phyloP scores from a whole-genome alignment of 768 basidiomycete genomes.

The Leucocoprinus birnbaumii region DNA sequence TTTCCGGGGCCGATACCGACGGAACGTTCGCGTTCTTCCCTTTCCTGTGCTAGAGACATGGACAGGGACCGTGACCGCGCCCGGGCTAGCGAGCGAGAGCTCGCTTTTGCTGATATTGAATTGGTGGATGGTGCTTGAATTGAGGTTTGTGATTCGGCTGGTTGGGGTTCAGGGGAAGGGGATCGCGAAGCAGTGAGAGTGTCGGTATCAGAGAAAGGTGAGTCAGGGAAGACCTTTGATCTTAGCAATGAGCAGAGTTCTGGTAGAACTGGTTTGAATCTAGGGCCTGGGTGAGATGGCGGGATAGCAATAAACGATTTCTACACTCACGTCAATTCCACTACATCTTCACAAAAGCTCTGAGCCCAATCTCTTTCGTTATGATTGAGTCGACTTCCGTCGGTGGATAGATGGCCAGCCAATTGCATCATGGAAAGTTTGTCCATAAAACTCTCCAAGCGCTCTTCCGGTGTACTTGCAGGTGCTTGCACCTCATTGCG shows the following conservation, averaged over 20 bases:
- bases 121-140: constrained; percentile 22
- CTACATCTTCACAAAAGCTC: constrained; percentile 60
- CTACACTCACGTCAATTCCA: constrained; percentile 52
- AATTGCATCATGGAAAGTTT: constrained; percentile 80
- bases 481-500: constrained; percentile 18
- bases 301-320: constrained; percentile 18
- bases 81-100: constrained; percentile 25
- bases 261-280: constrained; percentile 54
- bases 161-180: constrained; percentile 15
- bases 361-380: constrained; percentile 72
- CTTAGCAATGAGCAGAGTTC: constrained; percentile 55
- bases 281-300: constrained; percentile 21
- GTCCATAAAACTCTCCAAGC: constrained; percentile 74
- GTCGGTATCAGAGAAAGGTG: constrained; percentile 54
- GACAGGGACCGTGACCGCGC: constrained; percentile 63
- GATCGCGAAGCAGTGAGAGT: constrained; percentile 15
- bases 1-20: constrained; percentile 33
- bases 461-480: constrained; percentile 38
- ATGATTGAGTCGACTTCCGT: constrained; percentile 12
- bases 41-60: constrained; percentile 66
- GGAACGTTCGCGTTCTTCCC: constrained; percentile 37
- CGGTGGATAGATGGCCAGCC: constrained; percentile 32
- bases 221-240: constrained; percentile 62
- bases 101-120: constrained; percentile 9
- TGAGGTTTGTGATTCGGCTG: constrained; percentile 1